phyloP scores from a whole-genome alignment of 306 rosid species.

The Fragaria ananassa region DNA sequence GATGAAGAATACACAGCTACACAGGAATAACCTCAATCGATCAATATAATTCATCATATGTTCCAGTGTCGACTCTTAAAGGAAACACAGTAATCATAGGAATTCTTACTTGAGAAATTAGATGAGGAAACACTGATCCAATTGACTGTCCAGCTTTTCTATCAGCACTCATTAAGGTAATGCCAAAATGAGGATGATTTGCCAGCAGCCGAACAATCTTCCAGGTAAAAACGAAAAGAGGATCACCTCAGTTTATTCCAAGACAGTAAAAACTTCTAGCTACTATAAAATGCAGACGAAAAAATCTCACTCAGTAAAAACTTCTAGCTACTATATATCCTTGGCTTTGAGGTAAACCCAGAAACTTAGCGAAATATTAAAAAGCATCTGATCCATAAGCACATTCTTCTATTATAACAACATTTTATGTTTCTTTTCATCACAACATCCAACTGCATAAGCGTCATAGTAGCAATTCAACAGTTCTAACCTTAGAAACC shows the following conservation, averaged over 20 bases:
- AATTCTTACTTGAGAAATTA: slow-evolving; percentile 57
- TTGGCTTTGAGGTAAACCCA: background rate
- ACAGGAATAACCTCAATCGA: background rate
- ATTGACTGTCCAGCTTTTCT: slow-evolving; percentile 91
- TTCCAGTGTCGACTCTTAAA: background rate
- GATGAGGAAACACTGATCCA: slow-evolving; percentile 83
- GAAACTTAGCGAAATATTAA: background rate
- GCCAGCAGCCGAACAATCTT: slow-evolving; percentile 88
- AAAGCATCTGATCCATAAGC: background rate
- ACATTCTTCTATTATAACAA: background rate
- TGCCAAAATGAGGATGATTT: slow-evolving; percentile 80
- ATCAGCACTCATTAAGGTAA: slow-evolving; percentile 77
- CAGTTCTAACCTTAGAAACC: background rate
- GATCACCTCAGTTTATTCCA: slow-evolving; percentile 15
- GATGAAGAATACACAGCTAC: background rate
- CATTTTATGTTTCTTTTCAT: background rate
- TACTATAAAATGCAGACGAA: background rate
- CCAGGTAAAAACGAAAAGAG: slow-evolving; percentile 21
- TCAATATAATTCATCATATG: background rate
- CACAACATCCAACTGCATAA: background rate
- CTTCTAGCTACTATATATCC: background rate
- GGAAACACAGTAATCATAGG: slow-evolving; percentile 9
- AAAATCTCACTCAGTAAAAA: background rate
- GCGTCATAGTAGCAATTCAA: background rate
- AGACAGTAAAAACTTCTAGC: background rate